phyloP scores from a whole-genome alignment of 768 basidiomycete genomes.

The Agaricus blazei region DNA sequence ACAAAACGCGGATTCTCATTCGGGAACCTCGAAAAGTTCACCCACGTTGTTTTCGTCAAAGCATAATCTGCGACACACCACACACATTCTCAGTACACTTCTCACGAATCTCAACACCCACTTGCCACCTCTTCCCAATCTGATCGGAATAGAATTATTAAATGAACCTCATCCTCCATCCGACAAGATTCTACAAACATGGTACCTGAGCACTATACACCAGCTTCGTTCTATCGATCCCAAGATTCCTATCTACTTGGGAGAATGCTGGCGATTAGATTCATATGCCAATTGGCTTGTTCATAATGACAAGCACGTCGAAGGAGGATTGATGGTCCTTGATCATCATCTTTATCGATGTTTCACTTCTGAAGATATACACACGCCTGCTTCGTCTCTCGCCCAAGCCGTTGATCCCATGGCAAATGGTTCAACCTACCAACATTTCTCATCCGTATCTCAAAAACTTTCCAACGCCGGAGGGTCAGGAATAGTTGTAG shows the following conservation, averaged over 20 bases:
- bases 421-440: constrained; percentile 28
- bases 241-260: constrained; percentile 63
- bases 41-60: constrained; percentile 44
- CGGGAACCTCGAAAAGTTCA: constrained; percentile 51
- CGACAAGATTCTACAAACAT: constrained; percentile 48
- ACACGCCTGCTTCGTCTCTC: constrained; percentile 44
- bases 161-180: constrained; percentile 53
- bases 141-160: constrained; percentile 56
- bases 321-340: constrained; percentile 43
- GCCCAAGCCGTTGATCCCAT: constrained; percentile 29
- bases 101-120: constrained; percentile 25
- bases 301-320: constrained; percentile 16
- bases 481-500: constrained; percentile 48
- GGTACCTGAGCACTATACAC: constrained; percentile 58
- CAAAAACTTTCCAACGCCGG: constrained; percentile 26
- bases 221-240: constrained; percentile 46
- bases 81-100: constrained; percentile 43
- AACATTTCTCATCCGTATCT: constrained; percentile 24
- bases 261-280: constrained; percentile 72
- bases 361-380: constrained; percentile 58
- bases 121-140: constrained; percentile 37
- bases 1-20: constrained; percentile 65
- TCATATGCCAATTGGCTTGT: constrained; percentile 54
- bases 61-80: constrained; percentile 41
- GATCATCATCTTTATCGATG: constrained; percentile 86